Conservation (phyloP, 257 asterid genomes). For the Oldenlandia corymbosa region DNA sequence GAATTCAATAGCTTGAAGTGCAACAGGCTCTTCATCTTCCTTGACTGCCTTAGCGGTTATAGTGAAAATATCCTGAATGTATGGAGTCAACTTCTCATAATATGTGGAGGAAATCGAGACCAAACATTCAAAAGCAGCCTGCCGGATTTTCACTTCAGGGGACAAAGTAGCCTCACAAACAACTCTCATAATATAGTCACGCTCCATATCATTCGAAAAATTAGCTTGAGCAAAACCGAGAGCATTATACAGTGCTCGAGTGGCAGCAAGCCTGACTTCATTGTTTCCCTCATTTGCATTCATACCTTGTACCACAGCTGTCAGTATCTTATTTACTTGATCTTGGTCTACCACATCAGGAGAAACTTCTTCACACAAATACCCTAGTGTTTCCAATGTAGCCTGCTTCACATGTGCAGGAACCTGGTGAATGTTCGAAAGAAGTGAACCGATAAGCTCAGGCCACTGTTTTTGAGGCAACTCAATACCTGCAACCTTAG, state of each 20-base stretch:
- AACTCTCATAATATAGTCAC: conserved; percentile 81
- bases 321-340: conserved; percentile 74
- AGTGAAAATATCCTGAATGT: conserved; percentile 65
- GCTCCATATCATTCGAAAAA: conserved; percentile 74
- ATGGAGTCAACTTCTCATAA: conserved; percentile 68
- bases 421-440: conserved; percentile 67
- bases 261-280: conserved; percentile 78
- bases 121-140: conserved; percentile 75
- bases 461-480: conserved; percentile 90
- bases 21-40: conserved; percentile 71
- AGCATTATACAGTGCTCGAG: conserved; percentile 71
- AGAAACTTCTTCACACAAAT: conserved; percentile 76
- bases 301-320: conserved; percentile 87
- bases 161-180: conserved; percentile 78
- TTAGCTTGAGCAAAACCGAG: conserved; percentile 82
- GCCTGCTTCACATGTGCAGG: conserved; percentile 80
- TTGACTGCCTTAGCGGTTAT: conserved; percentile 68
- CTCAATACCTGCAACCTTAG: conserved; percentile 80
- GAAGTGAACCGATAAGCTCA: conserved; percentile 64
- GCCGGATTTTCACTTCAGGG: conserved; percentile 73
- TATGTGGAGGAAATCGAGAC: conserved; percentile 76
- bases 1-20: conserved; percentile 79
- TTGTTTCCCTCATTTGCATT: conserved; percentile 55
- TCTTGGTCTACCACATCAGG: conserved; percentile 78
- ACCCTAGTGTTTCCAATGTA: conserved; percentile 70